These are phyloP conservation scores for Fraxinus angustifolia DNA, from an alignment of 305 asterid genomes.

Conservation along the genomic window DNA sequence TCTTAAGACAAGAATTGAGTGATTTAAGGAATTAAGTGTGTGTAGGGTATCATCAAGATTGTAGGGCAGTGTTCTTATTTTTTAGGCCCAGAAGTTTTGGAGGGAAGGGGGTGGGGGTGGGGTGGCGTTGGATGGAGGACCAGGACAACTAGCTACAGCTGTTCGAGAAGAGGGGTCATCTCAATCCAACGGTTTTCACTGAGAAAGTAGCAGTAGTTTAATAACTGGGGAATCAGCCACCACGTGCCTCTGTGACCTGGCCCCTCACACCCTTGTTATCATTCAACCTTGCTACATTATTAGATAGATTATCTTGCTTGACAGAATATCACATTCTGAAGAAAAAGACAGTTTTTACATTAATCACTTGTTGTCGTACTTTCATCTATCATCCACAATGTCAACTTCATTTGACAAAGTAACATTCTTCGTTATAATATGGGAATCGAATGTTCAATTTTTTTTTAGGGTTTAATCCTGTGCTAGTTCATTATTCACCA, in stretches of 20 bases:
- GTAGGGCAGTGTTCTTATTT: neutral
- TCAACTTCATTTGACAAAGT: too few relatives aligned
- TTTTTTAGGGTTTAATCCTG: neutral
- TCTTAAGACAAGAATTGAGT: constrained; percentile 8
- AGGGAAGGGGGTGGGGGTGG: constrained; percentile 8
- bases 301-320: too few relatives aligned
- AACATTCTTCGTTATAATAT: too few relatives aligned
- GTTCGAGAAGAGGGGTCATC: constrained; percentile 26
- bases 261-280: too few relatives aligned
- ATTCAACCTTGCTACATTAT: too few relatives aligned
- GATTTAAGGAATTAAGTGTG: constrained; percentile 1
- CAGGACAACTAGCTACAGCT: constrained; percentile 89
- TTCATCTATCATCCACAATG: too few relatives aligned
- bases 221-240: constrained; percentile 41
- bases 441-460: neutral
- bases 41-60: neutral
- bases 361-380: too few relatives aligned
- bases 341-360: too few relatives aligned
- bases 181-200: constrained; percentile 28
- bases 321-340: too few relatives aligned
- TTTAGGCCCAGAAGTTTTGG: constrained; percentile 26
- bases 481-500: neutral
- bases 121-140: constrained; percentile 36
- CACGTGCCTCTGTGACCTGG: constrained; percentile 78
- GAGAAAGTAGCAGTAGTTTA: constrained; percentile 36